These are phyloP conservation scores for Pythium biforme DNA, from an alignment of 352 stramenopile genomes.

Conservation along the genomic window DNA sequence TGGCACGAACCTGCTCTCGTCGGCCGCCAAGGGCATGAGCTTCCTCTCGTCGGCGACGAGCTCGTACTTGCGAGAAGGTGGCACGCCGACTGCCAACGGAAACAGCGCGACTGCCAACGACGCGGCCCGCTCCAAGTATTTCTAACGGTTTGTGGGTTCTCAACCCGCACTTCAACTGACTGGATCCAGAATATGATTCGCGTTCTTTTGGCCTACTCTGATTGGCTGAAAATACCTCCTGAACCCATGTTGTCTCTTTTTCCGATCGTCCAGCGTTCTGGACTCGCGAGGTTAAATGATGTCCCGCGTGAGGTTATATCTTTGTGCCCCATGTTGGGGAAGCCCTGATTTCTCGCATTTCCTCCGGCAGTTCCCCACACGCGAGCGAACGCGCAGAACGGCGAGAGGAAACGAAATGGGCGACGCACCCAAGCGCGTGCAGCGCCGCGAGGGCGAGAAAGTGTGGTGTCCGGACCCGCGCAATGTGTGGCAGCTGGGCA, in stretches of 20 bases:
- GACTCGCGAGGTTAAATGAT: constrained; percentile 26
- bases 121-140: constrained; percentile 48
- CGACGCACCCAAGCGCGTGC: constrained; percentile 47
- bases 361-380: constrained; percentile 5
- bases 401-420: constrained; percentile 9
- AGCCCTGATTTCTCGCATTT: constrained; percentile 23
- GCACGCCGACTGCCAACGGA: not conserved
- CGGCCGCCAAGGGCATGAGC: constrained; percentile 79
- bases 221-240: constrained; percentile 20
- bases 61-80: constrained; percentile 53
- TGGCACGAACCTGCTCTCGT: constrained; percentile 65
- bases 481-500: constrained; percentile 87
- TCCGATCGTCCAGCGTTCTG: not conserved
- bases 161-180: constrained; percentile 25
- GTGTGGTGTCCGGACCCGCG: constrained; percentile 84
- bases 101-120: constrained; percentile 16
- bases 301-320: constrained; percentile 22
- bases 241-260: constrained; percentile 25
- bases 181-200: constrained; percentile 10
- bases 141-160: constrained; percentile 36
- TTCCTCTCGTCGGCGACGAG: constrained; percentile 77
- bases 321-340: not conserved
- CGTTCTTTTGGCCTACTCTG: not conserved
- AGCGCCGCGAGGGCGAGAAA: constrained; percentile 81
- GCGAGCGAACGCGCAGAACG: not conserved